phyloP scores from a whole-genome alignment of 768 basidiomycete species.

The Hygrophorus pudorinus region DNA sequence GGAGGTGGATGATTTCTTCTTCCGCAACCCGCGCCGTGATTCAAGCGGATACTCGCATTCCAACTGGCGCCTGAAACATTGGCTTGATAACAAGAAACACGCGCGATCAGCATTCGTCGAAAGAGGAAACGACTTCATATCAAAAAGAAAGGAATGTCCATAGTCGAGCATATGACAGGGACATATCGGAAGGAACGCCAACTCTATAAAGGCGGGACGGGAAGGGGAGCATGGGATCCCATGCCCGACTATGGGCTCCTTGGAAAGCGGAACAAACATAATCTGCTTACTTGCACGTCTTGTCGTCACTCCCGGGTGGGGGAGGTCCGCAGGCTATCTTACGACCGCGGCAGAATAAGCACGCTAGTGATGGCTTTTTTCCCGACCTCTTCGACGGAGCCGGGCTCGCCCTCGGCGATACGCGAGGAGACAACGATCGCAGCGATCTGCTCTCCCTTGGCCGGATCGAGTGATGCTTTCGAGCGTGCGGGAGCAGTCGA shows the following conservation, averaged over 20 bases:
- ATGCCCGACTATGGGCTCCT: too few relatives aligned
- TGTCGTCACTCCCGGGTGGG: conserved; percentile 38
- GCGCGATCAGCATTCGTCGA: neutral
- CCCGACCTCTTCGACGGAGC: conserved; percentile 1
- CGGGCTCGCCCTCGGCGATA: too few relatives aligned
- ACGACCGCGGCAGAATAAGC: conserved; percentile 55
- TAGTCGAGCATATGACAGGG: too few relatives aligned
- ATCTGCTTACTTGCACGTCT: conserved; percentile 55
- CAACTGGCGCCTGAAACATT: conserved; percentile 61
- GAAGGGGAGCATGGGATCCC: too few relatives aligned
- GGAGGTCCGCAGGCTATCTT: conserved; percentile 65
- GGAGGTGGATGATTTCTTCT: conserved; percentile 26
- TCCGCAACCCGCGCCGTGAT: conserved; percentile 61
- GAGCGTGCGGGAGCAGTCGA: too few relatives aligned
- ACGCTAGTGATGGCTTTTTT: conserved; percentile 55
- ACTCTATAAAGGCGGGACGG: too few relatives aligned
- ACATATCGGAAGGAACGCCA: neutral
- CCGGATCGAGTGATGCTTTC: too few relatives aligned
- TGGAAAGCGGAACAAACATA: conserved; percentile 5
- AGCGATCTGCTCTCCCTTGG: too few relatives aligned
- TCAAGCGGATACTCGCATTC: conserved; percentile 64
- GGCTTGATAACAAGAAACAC: conserved; percentile 29
- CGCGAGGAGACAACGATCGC: too few relatives aligned
- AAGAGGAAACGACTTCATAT: neutral
- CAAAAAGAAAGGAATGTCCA: neutral